phyloP scores from a whole-genome alignment of 176 grass and related monocot genomes.

The Hordeum marinum region DNA sequence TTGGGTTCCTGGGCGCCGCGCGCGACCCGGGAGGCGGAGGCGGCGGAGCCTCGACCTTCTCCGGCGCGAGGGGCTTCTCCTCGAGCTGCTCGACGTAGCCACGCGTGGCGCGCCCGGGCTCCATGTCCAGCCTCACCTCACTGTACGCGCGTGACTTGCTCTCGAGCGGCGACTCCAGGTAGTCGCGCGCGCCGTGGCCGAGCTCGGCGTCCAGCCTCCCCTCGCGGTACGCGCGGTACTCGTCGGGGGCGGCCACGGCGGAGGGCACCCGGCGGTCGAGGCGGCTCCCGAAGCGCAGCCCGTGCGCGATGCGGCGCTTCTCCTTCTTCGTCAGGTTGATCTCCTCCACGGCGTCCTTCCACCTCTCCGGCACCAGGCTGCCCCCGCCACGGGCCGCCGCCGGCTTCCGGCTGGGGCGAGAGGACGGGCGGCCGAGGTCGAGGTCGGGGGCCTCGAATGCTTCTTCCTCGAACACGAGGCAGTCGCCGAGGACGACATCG shows the following conservation, averaged over 20 bases:
- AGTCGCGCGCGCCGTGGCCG: slow-evolving; percentile 29
- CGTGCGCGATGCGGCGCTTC: slow-evolving; percentile 75
- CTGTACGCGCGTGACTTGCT: background rate
- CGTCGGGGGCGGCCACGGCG: slow-evolving; percentile 43
- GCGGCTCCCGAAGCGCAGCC: slow-evolving; percentile 66
- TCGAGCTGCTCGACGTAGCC: background rate
- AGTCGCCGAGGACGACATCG: slow-evolving; percentile 74
- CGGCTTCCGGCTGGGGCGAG: slow-evolving; percentile 5
- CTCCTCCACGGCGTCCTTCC: slow-evolving; percentile 73
- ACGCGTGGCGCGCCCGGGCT: background rate
- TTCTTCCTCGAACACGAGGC: slow-evolving; percentile 91
- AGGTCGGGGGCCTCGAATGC: slow-evolving; percentile 61
- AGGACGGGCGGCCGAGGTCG: background rate
- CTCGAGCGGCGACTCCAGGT: slow-evolving; percentile 20
- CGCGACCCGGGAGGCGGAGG: slow-evolving; percentile 42
- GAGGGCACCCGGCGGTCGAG: slow-evolving; percentile 61
- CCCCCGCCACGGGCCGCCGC: slow-evolving; percentile 4
- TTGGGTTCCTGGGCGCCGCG: slow-evolving; percentile 79
- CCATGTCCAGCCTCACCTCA: background rate
- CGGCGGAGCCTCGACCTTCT: slow-evolving; percentile 26
- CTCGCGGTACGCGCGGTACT: slow-evolving; percentile 55
- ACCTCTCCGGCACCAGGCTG: slow-evolving; percentile 69
- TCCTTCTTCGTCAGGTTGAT: slow-evolving; percentile 97
- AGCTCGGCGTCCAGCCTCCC: slow-evolving; percentile 39
- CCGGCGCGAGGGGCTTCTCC: background rate